phyloP scores from a whole-genome alignment of 495 filamentous ascomycete species.

The Mytilinidion resinicola region DNA sequence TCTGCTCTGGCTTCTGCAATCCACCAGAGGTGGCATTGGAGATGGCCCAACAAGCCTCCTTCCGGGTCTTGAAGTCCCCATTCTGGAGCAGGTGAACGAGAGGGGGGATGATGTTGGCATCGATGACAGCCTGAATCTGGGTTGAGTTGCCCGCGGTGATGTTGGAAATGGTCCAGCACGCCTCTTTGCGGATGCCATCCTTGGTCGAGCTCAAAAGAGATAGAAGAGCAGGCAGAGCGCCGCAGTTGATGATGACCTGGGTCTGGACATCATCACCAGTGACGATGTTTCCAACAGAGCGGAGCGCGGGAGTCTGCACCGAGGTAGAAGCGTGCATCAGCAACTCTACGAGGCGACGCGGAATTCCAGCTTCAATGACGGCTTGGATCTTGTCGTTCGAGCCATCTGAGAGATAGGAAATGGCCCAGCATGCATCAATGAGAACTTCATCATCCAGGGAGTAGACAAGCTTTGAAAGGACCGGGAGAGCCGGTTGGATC shows the following conservation, averaged over 20 bases:
- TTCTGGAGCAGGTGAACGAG: slow-evolving; percentile 92
- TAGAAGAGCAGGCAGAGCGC: slow-evolving; percentile 81
- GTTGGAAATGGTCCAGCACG: slow-evolving; percentile 99
- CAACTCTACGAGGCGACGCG: slow-evolving; percentile 91
- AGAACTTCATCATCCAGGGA: slow-evolving; percentile 97
- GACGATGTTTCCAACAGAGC: slow-evolving; percentile 98
- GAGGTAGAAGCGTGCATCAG: slow-evolving; percentile 99
- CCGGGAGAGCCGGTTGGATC: slow-evolving; percentile 94
- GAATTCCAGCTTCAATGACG: slow-evolving; percentile 97
- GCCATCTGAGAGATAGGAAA: slow-evolving; percentile 98
- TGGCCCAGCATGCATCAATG: slow-evolving; percentile 99
- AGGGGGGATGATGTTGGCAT: slow-evolving; percentile 93
- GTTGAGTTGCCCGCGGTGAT: slow-evolving; percentile 96
- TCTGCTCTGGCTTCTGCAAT: slow-evolving; percentile 97
- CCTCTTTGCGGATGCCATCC: slow-evolving; percentile 98
- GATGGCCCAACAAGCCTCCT: slow-evolving; percentile 99
- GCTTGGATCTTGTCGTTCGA: slow-evolving; percentile 99
- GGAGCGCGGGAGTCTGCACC: slow-evolving; percentile 93
- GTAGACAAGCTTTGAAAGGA: slow-evolving; percentile 95
- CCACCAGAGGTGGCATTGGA: slow-evolving; percentile 98
- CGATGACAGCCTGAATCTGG: slow-evolving; percentile 95
- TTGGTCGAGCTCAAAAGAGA: slow-evolving; percentile 93
- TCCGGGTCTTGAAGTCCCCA: slow-evolving; percentile 98
- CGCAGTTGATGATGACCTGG: slow-evolving; percentile 98
- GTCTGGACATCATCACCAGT: slow-evolving; percentile 99